A percentile compares a stretch with the other conserved stretches of the same genome.
Conservation (phyloP, 192 early-diverging fungal genomes). For the Coemansia sp. region DNA sequence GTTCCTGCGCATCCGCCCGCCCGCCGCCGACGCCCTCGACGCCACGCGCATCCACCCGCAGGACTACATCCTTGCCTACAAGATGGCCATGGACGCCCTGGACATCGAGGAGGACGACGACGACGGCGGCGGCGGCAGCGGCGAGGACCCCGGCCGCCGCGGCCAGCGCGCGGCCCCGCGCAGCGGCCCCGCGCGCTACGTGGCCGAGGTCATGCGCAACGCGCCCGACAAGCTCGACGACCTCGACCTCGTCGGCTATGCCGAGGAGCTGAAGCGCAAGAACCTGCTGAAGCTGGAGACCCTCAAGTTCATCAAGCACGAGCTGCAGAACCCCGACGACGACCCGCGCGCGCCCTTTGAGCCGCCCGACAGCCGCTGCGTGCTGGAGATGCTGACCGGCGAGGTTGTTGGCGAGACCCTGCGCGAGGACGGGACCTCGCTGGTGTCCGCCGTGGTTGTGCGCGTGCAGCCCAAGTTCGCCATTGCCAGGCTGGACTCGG, state of each 20-base stretch:
- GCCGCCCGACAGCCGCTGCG: conserved; percentile 56
- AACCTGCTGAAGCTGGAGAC: conserved; percentile 78
- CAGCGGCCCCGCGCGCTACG: conserved; percentile 65
- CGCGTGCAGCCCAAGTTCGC: conserved; percentile 74
- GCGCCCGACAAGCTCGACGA: conserved; percentile 80
- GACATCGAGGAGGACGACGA: conserved; percentile 84
- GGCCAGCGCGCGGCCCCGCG: neutral
- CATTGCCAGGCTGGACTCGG: conserved; percentile 72
- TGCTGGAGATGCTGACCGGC: conserved; percentile 84
- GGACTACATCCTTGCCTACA: conserved; percentile 91
- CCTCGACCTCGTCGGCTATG: conserved; percentile 88
- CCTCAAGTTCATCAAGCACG: conserved; percentile 81
- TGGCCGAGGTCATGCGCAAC: conserved; percentile 73
- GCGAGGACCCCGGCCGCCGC: conserved; percentile 58
- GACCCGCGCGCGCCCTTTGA: conserved; percentile 69
- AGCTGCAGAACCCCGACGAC: conserved; percentile 77
- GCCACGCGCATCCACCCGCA: conserved; percentile 94
- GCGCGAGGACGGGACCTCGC: conserved; percentile 57
- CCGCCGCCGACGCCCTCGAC: conserved; percentile 80
- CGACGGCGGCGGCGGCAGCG: conserved; percentile 48
- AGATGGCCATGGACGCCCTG: conserved; percentile 94
- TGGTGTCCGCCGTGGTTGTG: conserved; percentile 68
- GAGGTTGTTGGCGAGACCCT: conserved; percentile 71
- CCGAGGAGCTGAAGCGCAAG: conserved; percentile 72
- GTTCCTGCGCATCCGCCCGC: conserved; percentile 80